A percentile compares a stretch with the other conserved stretches of the same genome.
Evolutionary conservation across 257 asterid species (phyloP).

Genomic region (Solanum pinnatisectum): DNA sequence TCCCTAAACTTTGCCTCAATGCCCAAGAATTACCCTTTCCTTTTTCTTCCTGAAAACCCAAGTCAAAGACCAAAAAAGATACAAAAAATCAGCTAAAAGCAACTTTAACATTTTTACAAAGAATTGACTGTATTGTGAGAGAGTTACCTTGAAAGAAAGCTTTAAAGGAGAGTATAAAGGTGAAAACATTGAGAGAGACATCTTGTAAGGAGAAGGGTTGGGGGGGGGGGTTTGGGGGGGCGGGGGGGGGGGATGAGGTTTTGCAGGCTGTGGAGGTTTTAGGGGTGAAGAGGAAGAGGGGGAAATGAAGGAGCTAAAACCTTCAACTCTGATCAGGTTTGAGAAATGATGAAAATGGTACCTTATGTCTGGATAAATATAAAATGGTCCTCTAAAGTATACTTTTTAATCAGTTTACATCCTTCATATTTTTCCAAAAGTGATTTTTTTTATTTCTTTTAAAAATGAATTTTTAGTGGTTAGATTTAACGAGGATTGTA

Average conservation of each 20-base stretch:
- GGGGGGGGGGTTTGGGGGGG: not conserved
- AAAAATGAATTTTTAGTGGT: not conserved
- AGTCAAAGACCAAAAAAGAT: not conserved
- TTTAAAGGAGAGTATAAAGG: constrained; percentile 12
- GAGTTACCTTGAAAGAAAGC: constrained; percentile 31
- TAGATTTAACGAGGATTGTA: not conserved
- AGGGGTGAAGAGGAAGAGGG: not conserved
- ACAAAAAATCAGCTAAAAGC: not conserved
- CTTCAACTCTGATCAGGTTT: not conserved
- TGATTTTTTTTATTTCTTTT: not conserved
- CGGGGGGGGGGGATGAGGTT: not conserved
- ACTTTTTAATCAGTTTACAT: not conserved
- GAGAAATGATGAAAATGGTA: not conserved
- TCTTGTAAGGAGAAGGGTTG: not conserved
- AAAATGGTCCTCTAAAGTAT: not conserved
- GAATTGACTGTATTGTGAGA: not conserved
- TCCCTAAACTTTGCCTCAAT: not conserved
- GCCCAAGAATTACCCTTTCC: not conserved
- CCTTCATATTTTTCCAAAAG: not conserved
- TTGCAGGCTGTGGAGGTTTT: not conserved
- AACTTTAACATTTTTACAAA: not conserved
- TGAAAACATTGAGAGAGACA: constrained; percentile 5
- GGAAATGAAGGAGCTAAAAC: not conserved
- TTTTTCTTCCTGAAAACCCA: not conserved
- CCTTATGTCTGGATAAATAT: not conserved